Conservation (phyloP, 805 yeast species). For the Zygosaccharomyces kombuchaensis region DNA sequence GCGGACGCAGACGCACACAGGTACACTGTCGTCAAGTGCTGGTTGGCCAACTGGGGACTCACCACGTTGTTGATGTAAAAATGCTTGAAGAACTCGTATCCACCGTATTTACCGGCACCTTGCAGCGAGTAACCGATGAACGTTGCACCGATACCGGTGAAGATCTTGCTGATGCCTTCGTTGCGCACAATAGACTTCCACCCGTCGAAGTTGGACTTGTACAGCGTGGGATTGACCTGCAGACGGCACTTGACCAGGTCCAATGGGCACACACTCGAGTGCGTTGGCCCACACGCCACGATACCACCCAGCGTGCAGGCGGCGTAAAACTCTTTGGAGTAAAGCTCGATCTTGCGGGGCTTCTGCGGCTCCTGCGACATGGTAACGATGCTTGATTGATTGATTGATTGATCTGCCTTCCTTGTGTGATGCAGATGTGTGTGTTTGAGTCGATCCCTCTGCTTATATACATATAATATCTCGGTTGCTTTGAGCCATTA, state of each 20-base stretch:
- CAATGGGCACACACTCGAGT: conserved; percentile 85
- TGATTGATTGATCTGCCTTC: no score
- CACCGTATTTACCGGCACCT: conserved; percentile 97
- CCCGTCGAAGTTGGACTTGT: conserved; percentile 76
- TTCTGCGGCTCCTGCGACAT: conserved; percentile 3
- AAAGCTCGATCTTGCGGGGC: conserved; percentile 20
- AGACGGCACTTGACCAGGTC: conserved; percentile 92
- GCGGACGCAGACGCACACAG: conserved; percentile 89
- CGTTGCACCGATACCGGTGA: conserved; percentile 90
- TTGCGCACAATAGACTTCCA: conserved; percentile 67
- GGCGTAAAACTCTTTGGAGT: conserved; percentile 29
- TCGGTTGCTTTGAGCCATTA: conserved; percentile 8
- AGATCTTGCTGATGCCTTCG: conserved; percentile 72
- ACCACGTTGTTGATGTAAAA: conserved; percentile 65
- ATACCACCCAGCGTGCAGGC: conserved; percentile 59
- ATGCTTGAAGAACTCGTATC: conserved; percentile 87
- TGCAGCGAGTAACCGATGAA: conserved; percentile 89
- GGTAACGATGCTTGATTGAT: neutral
- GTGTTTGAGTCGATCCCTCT: no score
- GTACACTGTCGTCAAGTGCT: conserved; percentile 69
- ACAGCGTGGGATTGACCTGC: conserved; percentile 74
- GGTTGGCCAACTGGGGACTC: conserved; percentile 51
- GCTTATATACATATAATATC: neutral
- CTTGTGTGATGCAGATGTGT: no score
- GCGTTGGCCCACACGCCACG: conserved; percentile 95